Evolutionary conservation across 179 eudicot genomes (phyloP).

Genomic region (Heliamphora pulchella): DNA sequence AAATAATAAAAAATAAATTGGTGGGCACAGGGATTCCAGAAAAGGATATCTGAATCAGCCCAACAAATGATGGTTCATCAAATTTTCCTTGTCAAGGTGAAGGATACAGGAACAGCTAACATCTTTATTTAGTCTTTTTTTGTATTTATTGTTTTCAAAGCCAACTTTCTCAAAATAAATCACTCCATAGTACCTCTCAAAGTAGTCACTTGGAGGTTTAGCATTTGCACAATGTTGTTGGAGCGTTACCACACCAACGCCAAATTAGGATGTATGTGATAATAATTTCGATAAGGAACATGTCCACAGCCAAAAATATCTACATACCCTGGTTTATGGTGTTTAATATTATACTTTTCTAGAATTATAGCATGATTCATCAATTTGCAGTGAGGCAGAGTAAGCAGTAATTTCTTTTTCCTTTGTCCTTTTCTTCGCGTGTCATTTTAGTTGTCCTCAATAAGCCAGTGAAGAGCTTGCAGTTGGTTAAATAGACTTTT

Average conservation of each 20-base stretch:
- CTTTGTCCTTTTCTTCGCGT: neutral
- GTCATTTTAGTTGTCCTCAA: neutral
- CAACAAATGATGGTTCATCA: neutral
- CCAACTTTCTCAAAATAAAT: neutral
- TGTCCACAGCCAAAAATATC: neutral
- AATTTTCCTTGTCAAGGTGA: neutral
- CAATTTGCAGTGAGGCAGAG: neutral
- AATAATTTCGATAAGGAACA: neutral
- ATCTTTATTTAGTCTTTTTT: neutral
- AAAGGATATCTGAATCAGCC: neutral
- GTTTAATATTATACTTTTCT: neutral
- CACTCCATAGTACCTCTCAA: neutral
- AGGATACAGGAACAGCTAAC: neutral
- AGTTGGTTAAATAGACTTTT: neutral
- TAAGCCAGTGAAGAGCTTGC: neutral
- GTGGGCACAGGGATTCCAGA: neutral
- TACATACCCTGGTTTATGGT: neutral
- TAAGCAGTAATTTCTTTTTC: too few relatives aligned
- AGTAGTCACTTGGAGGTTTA: neutral
- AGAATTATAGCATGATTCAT: neutral
- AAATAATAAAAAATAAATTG: neutral
- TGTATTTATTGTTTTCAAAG: too few relatives aligned
- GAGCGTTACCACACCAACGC: neutral
- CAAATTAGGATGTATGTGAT: neutral
- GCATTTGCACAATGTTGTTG: neutral